Conservation (phyloP, 495 filamentous ascomycete genomes). For the Schizothecium vesticola region DNA sequence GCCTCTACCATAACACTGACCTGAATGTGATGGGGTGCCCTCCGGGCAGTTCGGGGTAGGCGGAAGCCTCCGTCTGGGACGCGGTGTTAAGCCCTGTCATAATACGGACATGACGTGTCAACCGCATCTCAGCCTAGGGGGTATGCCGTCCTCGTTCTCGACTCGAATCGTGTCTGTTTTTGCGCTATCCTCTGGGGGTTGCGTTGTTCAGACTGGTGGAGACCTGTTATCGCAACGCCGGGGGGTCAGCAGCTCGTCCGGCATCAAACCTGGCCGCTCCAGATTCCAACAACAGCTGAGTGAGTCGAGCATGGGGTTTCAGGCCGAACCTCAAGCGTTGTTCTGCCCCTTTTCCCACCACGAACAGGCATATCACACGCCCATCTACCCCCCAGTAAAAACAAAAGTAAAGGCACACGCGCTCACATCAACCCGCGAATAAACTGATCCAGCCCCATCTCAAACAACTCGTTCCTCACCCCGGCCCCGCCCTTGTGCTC, state of each 20-base stretch:
- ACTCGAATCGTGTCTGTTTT: background rate
- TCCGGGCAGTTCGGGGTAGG: background rate
- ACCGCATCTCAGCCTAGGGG: background rate
- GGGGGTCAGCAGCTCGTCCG: background rate
- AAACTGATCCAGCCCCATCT: slow-evolving; percentile 84
- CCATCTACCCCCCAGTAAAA: background rate
- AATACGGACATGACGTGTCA: background rate
- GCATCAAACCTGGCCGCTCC: background rate
- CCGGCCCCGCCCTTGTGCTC: slow-evolving; percentile 86
- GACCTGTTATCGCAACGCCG: background rate
- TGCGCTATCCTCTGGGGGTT: background rate
- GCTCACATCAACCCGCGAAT: slow-evolving; percentile 51
- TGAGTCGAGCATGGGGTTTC: background rate
- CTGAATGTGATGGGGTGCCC: background rate
- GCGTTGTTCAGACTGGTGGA: background rate
- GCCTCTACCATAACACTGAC: background rate
- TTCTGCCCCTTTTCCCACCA: background rate
- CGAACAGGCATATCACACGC: background rate
- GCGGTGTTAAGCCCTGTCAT: background rate
- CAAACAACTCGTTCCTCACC: slow-evolving; percentile 91
- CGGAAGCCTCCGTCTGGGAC: background rate
- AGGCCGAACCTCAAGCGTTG: background rate
- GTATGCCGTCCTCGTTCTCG: background rate
- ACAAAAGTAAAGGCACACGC: background rate
- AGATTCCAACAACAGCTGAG: background rate